These are phyloP conservation scores for Aegilops speltoides DNA, from an alignment of 176 grass and related monocot species.

Conservation along the genomic window DNA sequence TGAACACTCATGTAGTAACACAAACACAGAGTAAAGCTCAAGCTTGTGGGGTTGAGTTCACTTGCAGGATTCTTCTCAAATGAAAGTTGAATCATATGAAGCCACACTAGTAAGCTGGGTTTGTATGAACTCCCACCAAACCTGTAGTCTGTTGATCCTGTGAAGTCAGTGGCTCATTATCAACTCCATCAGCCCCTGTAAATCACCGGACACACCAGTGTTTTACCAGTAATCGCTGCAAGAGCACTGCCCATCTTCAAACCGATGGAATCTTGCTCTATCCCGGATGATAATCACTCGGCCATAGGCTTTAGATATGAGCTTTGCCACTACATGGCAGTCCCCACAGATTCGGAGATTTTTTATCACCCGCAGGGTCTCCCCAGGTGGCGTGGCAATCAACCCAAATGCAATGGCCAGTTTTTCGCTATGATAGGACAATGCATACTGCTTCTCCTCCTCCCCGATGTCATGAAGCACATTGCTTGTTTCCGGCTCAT, in stretches of 20 bases:
- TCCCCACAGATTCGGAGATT: slow-evolving; percentile 86
- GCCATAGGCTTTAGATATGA: slow-evolving; percentile 74
- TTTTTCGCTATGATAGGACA: slow-evolving; percentile 81
- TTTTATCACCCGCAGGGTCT: slow-evolving; percentile 73
- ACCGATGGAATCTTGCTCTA: slow-evolving; percentile 73
- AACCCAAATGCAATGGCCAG: slow-evolving; percentile 82
- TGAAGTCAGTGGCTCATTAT: not conserved
- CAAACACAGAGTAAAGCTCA: not conserved
- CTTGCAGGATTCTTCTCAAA: slow-evolving; percentile 4
- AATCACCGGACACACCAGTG: not conserved
- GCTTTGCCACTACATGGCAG: slow-evolving; percentile 78
- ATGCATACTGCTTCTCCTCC: slow-evolving; percentile 80
- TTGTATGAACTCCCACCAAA: not conserved
- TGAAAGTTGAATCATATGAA: not conserved
- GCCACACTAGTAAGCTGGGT: not conserved
- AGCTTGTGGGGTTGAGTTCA: not conserved
- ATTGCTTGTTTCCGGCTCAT: slow-evolving; percentile 74
- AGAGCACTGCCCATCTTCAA: slow-evolving; percentile 72
- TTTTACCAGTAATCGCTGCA: slow-evolving; percentile 88
- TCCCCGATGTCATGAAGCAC: slow-evolving; percentile 82
- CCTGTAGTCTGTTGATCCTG: not conserved
- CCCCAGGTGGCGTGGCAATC: slow-evolving; percentile 53
- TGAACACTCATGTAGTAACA: not conserved
- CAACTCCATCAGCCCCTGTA: not conserved
- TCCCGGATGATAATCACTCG: slow-evolving; percentile 75